Conservation (phyloP, 2,329 filamentous ascomycete species). For the Sarocladium oryzae region DNA sequence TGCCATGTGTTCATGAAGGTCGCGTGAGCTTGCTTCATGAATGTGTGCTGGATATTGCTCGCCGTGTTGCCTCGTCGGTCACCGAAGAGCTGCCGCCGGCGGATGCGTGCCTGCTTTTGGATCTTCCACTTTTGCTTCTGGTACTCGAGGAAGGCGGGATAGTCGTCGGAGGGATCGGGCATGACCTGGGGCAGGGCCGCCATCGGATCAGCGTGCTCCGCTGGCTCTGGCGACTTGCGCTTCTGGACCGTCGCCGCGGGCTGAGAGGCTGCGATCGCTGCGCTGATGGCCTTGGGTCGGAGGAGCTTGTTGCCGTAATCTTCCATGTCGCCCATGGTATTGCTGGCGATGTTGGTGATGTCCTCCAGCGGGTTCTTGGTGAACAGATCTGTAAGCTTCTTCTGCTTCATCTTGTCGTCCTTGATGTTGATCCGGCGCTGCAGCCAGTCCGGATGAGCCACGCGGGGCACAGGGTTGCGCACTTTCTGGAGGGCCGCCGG, state of each 20-base stretch:
- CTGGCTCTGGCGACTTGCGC: constrained; percentile 65
- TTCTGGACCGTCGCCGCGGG: constrained; percentile 49
- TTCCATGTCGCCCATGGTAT: constrained; percentile 62
- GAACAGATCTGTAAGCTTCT: constrained; percentile 95
- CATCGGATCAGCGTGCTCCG: constrained; percentile 68
- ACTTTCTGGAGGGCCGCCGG: constrained; percentile 94
- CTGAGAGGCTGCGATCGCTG: constrained; percentile 50
- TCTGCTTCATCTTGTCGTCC: constrained; percentile 96
- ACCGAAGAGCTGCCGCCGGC: constrained; percentile 86
- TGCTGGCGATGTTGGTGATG: constrained; percentile 58
- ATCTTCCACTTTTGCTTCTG: constrained; percentile 99
- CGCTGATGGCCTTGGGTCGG: constrained; percentile 55
- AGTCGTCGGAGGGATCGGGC: constrained; percentile 81
- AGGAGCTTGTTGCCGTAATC: constrained; percentile 68
- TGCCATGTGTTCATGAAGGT: constrained; percentile 95
- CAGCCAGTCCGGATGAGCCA: constrained; percentile 94
- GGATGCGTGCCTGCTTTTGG: constrained; percentile 80
- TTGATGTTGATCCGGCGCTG: constrained; percentile 89
- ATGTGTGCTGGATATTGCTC: constrained; percentile 59
- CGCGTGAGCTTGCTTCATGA: constrained; percentile 86
- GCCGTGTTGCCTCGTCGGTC: constrained; percentile 55
- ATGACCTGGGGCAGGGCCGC: constrained; percentile 74
- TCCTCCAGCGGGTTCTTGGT: constrained; percentile 63
- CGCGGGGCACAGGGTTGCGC: constrained; percentile 86
- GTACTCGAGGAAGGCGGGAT: constrained; percentile 80